Evolutionary conservation across 331 rosid species (phyloP).

Genomic region (Malus hybrid): DNA sequence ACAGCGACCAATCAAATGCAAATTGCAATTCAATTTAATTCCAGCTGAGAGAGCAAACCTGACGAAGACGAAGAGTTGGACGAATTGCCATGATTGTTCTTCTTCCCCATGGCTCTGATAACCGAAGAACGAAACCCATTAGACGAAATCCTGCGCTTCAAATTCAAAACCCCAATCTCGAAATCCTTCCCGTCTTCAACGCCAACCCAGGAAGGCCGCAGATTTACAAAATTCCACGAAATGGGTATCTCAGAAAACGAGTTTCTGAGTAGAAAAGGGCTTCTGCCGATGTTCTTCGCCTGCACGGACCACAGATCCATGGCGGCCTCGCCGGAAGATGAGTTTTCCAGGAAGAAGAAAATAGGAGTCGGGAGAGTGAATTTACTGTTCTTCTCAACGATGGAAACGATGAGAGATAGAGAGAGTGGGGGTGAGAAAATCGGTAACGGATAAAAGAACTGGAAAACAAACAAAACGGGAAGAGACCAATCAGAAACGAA

Average conservation of each 20-base stretch:
- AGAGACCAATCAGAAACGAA: constrained; percentile 4
- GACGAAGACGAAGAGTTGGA: constrained; percentile 62
- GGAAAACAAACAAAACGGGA: not conserved
- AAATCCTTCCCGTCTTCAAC: constrained; percentile 23
- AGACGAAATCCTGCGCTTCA: constrained; percentile 28
- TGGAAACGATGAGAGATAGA: constrained; percentile 5
- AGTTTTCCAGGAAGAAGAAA: constrained; percentile 4
- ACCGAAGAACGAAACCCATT: constrained; percentile 23
- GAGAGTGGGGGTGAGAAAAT: constrained; percentile 13
- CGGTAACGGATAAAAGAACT: constrained; percentile 8
- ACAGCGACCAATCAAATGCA: not conserved
- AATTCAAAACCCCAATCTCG: constrained; percentile 41
- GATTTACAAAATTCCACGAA: constrained; percentile 29
- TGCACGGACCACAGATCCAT: constrained; percentile 76
- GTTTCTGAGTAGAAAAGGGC: constrained; percentile 37
- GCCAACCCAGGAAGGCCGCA: constrained; percentile 24
- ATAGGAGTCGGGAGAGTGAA: not conserved
- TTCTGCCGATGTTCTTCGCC: constrained; percentile 32
- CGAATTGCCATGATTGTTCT: constrained; percentile 44
- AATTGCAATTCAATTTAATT: not conserved
- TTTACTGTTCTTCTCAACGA: not conserved
- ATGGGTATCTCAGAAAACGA: constrained; percentile 41
- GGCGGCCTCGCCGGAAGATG: not conserved
- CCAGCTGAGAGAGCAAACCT: constrained; percentile 29
- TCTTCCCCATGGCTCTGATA: constrained; percentile 60